phyloP scores from a whole-genome alignment of 192 early-diverging fungal genomes.

The Coemansia brasiliensis region DNA sequence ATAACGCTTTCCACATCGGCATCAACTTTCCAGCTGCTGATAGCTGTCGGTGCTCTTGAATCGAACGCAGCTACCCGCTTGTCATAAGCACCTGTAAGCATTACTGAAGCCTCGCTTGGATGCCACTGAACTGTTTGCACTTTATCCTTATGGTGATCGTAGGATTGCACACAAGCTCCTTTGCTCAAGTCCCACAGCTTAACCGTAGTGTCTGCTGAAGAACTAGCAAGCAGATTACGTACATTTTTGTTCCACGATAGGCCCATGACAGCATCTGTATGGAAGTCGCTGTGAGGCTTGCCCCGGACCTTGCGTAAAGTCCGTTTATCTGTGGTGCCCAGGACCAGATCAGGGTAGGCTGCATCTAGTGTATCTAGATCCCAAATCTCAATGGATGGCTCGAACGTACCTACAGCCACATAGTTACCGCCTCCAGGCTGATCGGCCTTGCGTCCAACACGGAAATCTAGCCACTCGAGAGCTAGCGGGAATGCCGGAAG shows the following conservation, averaged over 20 bases:
- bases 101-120: slow-evolving; percentile 78
- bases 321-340: slow-evolving; percentile 61
- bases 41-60: slow-evolving; percentile 76
- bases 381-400: slow-evolving; percentile 99
- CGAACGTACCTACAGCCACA: slow-evolving; percentile 96
- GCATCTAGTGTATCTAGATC: slow-evolving; percentile 89
- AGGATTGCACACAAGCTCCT: slow-evolving; percentile 72
- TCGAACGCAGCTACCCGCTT: slow-evolving; percentile 85
- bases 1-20: slow-evolving; percentile 90
- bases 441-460: slow-evolving; percentile 68
- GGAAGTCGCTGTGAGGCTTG: slow-evolving; percentile 73
- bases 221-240: slow-evolving; percentile 79
- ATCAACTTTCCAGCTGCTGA: slow-evolving; percentile 66
- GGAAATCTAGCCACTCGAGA: slow-evolving; percentile 93
- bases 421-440: slow-evolving; percentile 71
- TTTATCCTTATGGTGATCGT: slow-evolving; percentile 84
- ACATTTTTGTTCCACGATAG: slow-evolving; percentile 85
- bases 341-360: slow-evolving; percentile 87
- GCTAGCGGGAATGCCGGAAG: slow-evolving; percentile 93
- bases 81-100: slow-evolving; percentile 93
- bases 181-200: slow-evolving; percentile 96
- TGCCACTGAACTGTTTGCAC: slow-evolving; percentile 94
- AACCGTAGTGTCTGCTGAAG: slow-evolving; percentile 95
- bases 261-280: slow-evolving; percentile 93
- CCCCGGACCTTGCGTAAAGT: slow-evolving; percentile 25